Evolutionary conservation across 1,139 yeast genomes (phyloP), one percentile per base, ranked within the genome.

Genomic region (Yamadazyma atlantica): DNA sequence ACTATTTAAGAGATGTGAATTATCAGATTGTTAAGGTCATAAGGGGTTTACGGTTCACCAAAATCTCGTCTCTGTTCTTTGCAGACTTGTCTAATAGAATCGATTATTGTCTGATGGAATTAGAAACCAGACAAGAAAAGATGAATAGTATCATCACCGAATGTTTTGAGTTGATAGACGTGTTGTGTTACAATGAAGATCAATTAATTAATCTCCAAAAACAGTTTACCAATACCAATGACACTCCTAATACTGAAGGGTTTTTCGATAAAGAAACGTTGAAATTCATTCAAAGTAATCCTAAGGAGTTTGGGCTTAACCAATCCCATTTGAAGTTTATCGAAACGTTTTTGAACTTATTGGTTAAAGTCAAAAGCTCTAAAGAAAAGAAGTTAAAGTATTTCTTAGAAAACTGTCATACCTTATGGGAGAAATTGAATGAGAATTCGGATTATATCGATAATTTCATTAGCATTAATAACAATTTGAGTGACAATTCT

Each of bases 341-440:
- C 12, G 48, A 54, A 11, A 55, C 54, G 12, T 60, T 71, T 36
- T 45, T 57, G n/a, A 46, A 48, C 8, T 43, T 60, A 2, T 50
- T 72, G n/a, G 47, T 50, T 19, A 50, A 53, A 29, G 56, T 63
- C n/a, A 60, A 54, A 34, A 62, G 60, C 11, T 41, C 58, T 3
- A 69, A 66, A 37, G 66, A 64, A 41, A 54, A 55, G 36, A 65
- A 66, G 41, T 59, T 57, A 57, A 64, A 63, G 11, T 50, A 55
- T 27, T 65, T 60, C 41, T 45, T 57, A 10, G 38, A 45, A 1
- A 60, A 69, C 13, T 79, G 85, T 50, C 50, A 57, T 12, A 51
- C 46, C 3, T 58, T 81, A 14, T 80, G 85, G 85, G 53, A 49
- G 1, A 75, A 71, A 45, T 59, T 81, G 11, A 74, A 72, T 14